A percentile compares a stretch with the other conserved stretches of the same genome.
phyloP scores from a whole-genome alignment of 352 stramenopile species.

The Pythium grandisporangium region DNA sequence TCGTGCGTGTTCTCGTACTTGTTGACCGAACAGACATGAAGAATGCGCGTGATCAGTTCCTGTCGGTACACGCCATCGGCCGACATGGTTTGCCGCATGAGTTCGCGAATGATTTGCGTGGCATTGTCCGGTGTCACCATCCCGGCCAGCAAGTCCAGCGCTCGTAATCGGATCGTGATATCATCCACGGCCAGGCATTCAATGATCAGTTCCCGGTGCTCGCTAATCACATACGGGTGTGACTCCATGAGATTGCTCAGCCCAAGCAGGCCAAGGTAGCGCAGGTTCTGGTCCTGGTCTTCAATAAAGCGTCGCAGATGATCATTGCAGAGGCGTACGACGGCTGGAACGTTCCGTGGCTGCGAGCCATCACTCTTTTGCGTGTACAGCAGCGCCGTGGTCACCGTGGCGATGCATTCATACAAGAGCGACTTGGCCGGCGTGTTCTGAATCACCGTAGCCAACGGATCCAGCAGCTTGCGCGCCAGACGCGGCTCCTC shows the following conservation, averaged over 20 bases:
- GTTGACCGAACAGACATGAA: slow-evolving; percentile 95
- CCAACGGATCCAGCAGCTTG: slow-evolving; percentile 97
- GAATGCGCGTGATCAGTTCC: slow-evolving; percentile 94
- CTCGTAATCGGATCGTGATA: slow-evolving; percentile 96
- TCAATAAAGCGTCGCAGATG: slow-evolving; percentile 95
- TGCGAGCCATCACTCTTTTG: slow-evolving; percentile 94
- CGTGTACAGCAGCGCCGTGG: slow-evolving; percentile 94
- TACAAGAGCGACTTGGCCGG: slow-evolving; percentile 98
- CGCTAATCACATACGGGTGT: slow-evolving; percentile 91
- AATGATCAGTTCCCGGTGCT: slow-evolving; percentile 95
- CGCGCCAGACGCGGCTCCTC: slow-evolving; percentile 96
- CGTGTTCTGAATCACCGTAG: slow-evolving; percentile 96
- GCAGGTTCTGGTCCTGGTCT: slow-evolving; percentile 98
- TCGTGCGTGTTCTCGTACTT: slow-evolving; percentile 98
- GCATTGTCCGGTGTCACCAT: slow-evolving; percentile 97
- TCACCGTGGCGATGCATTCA: slow-evolving; percentile 97
- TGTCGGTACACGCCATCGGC: slow-evolving; percentile 93
- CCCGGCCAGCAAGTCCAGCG: slow-evolving; percentile 92
- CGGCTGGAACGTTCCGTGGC: slow-evolving; percentile 87
- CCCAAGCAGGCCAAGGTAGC: slow-evolving; percentile 97
- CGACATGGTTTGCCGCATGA: slow-evolving; percentile 93
- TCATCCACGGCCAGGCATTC: slow-evolving; percentile 97
- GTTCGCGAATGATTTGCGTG: slow-evolving; percentile 92
- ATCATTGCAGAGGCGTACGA: slow-evolving; percentile 94
- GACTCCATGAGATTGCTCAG: slow-evolving; percentile 96